Evolutionary conservation across 1,139 yeast species (phyloP).

Genomic region (Debaryomyces subglobosus): DNA sequence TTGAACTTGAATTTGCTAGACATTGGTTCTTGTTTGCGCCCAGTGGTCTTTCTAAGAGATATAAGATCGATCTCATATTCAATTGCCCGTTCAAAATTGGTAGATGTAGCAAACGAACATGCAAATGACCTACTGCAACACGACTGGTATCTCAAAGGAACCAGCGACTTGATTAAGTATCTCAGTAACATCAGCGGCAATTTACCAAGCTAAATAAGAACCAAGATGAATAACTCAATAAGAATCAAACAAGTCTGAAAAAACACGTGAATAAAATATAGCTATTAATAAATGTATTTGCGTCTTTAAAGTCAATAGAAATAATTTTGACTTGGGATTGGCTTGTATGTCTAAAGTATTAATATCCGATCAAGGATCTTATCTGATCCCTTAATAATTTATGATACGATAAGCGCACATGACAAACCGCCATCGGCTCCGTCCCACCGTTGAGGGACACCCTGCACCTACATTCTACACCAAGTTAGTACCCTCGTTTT

Average conservation of each 20-base stretch:
- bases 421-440: not conserved
- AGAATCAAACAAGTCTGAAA: not conserved
- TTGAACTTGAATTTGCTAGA: constrained; percentile 1
- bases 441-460: not conserved
- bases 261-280: not conserved
- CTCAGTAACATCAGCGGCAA: constrained; percentile 8
- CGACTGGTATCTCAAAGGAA: not conserved
- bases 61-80: constrained; percentile 44
- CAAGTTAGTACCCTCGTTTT: not conserved
- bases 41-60: constrained; percentile 32
- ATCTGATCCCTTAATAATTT: constrained; percentile 6
- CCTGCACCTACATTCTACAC: not conserved
- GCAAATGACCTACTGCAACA: not conserved
- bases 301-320: not conserved
- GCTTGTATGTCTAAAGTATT: not conserved
- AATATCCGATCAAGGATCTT: constrained; percentile 4
- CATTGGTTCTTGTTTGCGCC: constrained; percentile 2
- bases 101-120: constrained; percentile 15
- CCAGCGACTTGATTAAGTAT: not conserved
- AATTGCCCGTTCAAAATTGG: constrained; percentile 16
- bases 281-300: not conserved
- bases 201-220: not conserved
- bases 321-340: not conserved
- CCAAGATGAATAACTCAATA: not conserved
- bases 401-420: not conserved